A percentile compares a stretch with the other conserved stretches of the same genome.
Conservation (phyloP, 768 basidiomycete genomes). For the Hypholoma sublateritium region DNA sequence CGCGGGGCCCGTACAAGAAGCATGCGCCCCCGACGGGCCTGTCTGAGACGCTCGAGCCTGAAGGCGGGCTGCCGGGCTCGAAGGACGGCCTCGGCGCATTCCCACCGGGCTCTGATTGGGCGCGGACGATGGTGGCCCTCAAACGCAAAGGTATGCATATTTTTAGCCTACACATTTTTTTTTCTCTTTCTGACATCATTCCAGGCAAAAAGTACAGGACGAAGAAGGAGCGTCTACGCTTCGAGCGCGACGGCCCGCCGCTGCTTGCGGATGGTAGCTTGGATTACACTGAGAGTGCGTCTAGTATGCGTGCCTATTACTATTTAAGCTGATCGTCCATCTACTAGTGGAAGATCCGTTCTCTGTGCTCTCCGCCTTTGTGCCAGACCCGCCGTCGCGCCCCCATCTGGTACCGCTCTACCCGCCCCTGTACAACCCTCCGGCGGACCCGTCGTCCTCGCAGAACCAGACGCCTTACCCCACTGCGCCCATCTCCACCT, state of each 20-base stretch:
- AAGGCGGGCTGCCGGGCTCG: constrained; percentile 73
- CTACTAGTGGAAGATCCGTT: constrained; percentile 80
- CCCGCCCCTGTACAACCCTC: constrained; percentile 35
- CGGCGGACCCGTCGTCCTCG: constrained; percentile 13
- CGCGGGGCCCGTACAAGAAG: constrained; percentile 57
- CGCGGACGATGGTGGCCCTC: constrained; percentile 68
- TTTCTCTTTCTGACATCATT: neutral
- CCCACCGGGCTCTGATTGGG: constrained; percentile 69
- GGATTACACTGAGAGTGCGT: constrained; percentile 69
- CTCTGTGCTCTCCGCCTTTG: constrained; percentile 60
- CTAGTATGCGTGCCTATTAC: neutral
- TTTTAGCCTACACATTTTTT: neutral
- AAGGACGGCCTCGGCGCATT: constrained; percentile 77
- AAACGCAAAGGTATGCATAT: constrained; percentile 65
- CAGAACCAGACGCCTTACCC: constrained; percentile 12
- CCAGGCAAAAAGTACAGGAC: constrained; percentile 76
- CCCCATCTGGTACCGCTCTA: constrained; percentile 61
- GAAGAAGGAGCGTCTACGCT: constrained; percentile 77
- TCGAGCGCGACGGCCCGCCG: constrained; percentile 77
- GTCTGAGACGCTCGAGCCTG: constrained; percentile 57
- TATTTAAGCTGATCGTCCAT: constrained; percentile 4
- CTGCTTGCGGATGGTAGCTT: constrained; percentile 74
- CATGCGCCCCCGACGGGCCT: constrained; percentile 25
- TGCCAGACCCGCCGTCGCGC: constrained; percentile 54
- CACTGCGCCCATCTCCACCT: constrained; percentile 13